Evolutionary conservation across 352 stramenopile species (phyloP), one percentile per base, ranked within the genome.

Genomic region (Phytophthora megakarya): DNA sequence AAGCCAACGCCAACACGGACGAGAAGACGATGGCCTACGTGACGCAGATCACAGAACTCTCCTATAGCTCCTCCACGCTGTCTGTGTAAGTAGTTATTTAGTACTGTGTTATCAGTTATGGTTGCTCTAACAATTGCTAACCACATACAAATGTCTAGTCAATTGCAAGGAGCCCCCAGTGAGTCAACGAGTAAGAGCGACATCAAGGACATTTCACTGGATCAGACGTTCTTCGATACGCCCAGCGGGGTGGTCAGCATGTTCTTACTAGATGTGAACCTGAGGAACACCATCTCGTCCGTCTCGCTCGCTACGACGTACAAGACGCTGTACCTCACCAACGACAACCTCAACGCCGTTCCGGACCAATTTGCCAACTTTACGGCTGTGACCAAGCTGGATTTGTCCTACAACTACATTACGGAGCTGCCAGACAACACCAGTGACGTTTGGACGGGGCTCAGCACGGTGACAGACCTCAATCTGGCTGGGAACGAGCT

Each of bases 161-260:
- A 81, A 67, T 46, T 86, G 8, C 54, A 72, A 26, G 76, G 73
- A 33, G 30, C 68, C 0, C 51, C 57, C 1, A 76, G 53, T 8
- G 48, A 61, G 16, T 63, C 68, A 3, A 74, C 63, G 3, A 39
- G 51, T 11, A 86, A 86, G 48, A 61, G 44, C 28, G 48, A 65
- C 4, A 60, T 88, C 18, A 79, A 86, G 70, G 71, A 86, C 21
- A 62, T 89, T 13, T 38, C 46, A 16, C 55, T 88, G 16, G 80
- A 89, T 49, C 65, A 80, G 53, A 72, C 42, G 0, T 86, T 92
- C 56, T 87, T 92, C 47, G 54, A 72, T 42, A 88, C 75, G 9
- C 79, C 76, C 11, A 52, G 47, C 12, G 11, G 28, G 12, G 54
- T 71, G 5, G 45, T 59, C 10, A 84, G 73, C 38, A 74, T 81